phyloP scores from a whole-genome alignment of 305 asterid species.

The Solanum chacoense region DNA sequence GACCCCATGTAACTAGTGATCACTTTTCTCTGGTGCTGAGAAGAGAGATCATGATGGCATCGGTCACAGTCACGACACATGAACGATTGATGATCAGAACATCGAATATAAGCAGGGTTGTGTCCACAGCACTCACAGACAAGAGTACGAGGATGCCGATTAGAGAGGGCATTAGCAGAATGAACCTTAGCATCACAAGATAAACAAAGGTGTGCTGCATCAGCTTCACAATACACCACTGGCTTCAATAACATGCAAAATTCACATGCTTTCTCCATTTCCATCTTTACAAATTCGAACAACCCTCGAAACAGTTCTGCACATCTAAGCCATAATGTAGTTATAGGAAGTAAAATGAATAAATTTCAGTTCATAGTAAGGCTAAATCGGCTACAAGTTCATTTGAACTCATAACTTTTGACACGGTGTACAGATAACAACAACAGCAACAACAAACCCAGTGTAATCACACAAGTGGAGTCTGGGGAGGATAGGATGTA shows the following conservation, averaged over 20 bases:
- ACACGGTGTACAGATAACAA: neutral
- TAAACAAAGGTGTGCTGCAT: conserved; percentile 78
- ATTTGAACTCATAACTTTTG: neutral
- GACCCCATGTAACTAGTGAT: conserved; percentile 52
- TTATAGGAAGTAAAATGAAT: neutral
- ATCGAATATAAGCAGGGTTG: conserved; percentile 33
- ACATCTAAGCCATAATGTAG: neutral
- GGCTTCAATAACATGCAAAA: conserved; percentile 55
- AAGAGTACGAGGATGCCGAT: conserved; percentile 62
- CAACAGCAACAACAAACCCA: neutral
- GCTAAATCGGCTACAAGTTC: neutral
- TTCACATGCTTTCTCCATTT: conserved; percentile 58
- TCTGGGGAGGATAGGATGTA: neutral
- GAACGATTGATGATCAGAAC: conserved; percentile 45
- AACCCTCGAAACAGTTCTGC: conserved; percentile 3
- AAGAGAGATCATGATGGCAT: conserved; percentile 24
- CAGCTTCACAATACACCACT: conserved; percentile 66
- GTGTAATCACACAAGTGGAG: neutral
- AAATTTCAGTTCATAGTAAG: neutral
- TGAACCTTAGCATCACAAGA: conserved; percentile 78
- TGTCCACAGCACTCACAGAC: conserved; percentile 49
- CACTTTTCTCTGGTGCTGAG: conserved; percentile 35
- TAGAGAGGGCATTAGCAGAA: conserved; percentile 77
- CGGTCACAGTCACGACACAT: conserved; percentile 62
- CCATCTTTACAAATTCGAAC: neutral